Percentiles rank a stretch among this genome's conserved stretches.
These are phyloP conservation scores for Stromatinia cepivora DNA, from an alignment of 2,329 filamentous ascomycete genomes.

Conservation along the genomic window DNA sequence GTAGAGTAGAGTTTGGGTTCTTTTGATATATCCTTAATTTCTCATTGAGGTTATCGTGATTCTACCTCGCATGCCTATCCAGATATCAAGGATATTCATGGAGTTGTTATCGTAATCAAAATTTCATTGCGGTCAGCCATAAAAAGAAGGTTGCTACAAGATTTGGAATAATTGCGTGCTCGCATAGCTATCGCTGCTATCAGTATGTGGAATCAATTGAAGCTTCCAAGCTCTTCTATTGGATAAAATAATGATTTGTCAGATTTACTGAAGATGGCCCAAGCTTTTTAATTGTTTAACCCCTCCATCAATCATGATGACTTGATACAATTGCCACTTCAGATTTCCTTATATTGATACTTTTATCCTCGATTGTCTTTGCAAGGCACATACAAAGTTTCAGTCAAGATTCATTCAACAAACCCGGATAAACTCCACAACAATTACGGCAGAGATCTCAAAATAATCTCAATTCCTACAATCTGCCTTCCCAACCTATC, in stretches of 20 bases:
- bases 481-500: constrained; percentile 15
- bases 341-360: constrained; percentile 14
- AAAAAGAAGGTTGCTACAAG: neutral
- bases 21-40: no score
- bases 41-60: neutral
- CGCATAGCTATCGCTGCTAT: neutral
- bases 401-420: neutral
- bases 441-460: neutral
- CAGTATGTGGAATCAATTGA: constrained; percentile 4
- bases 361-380: neutral
- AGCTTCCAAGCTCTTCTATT: constrained; percentile 6
- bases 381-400: neutral
- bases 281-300: constrained; percentile 1
- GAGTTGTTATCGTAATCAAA: neutral
- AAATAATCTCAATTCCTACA: neutral
- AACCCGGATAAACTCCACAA: neutral
- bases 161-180: constrained; percentile 11
- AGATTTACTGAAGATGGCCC: neutral
- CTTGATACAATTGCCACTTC: constrained; percentile 18
- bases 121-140: constrained; percentile 5
- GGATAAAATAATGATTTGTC: constrained; percentile 11
- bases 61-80: neutral
- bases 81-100: neutral
- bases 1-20: neutral
- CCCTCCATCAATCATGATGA: constrained; percentile 7